Evolutionary conservation across 306 rosid species (phyloP).

Genomic region (Corylus heterophylla): DNA sequence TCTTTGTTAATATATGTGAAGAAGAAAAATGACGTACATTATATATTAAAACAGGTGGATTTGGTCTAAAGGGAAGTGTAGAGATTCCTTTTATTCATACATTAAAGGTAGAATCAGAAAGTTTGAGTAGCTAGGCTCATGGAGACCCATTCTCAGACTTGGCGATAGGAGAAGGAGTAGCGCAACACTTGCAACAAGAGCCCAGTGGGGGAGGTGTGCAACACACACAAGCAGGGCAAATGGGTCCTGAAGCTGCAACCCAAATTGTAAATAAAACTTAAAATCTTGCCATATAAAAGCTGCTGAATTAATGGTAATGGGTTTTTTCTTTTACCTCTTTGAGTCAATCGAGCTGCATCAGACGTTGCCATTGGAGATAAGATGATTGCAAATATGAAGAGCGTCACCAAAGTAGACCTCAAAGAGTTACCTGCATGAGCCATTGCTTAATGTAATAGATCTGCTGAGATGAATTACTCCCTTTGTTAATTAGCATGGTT

Average conservation of each 20-base stretch:
- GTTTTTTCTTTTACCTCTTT: not conserved
- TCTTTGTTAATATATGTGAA: too few species aligned
- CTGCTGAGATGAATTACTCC: not conserved
- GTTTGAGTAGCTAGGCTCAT: not conserved
- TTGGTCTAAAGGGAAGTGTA: not conserved
- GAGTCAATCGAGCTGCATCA: constrained; percentile 26
- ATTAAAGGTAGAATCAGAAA: not conserved
- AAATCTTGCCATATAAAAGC: not conserved
- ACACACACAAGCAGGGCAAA: constrained; percentile 51
- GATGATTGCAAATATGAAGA: constrained; percentile 37
- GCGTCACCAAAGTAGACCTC: constrained; percentile 28
- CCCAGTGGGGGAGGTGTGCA: constrained; percentile 46
- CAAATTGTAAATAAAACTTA: not conserved
- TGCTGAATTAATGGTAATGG: not conserved
- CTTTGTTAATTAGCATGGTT: not conserved
- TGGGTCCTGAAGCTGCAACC: constrained; percentile 23
- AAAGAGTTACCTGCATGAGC: constrained; percentile 23
- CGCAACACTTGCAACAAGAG: constrained; percentile 52
- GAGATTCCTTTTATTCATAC: not conserved
- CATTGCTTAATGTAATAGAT: constrained; percentile 16
- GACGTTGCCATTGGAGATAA: constrained; percentile 33
- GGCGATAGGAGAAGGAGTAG: constrained; percentile 7
- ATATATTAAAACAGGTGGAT: not conserved
- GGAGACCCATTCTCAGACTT: constrained; percentile 23
- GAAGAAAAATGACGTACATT: too few species aligned